Conservation (phyloP, 177 flowering plant genomes). For the Telopea speciosissima region DNA sequence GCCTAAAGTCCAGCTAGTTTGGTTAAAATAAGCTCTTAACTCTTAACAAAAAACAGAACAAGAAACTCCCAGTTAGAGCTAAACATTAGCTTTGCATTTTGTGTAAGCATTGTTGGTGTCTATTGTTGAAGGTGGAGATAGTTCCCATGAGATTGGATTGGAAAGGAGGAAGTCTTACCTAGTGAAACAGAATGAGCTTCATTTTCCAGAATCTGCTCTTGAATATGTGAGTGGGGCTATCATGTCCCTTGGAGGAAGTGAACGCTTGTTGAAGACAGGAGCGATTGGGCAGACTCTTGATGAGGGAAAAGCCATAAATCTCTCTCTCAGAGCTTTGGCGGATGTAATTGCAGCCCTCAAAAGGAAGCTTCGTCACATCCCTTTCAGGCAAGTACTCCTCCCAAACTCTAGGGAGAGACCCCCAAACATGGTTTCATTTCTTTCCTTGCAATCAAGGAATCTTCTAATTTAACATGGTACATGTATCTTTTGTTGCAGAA, state of each 20-base stretch:
- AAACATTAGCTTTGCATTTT: no score
- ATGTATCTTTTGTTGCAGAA: slow-evolving; percentile 43
- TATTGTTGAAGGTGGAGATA: no score
- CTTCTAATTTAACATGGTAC: slow-evolving; percentile 2
- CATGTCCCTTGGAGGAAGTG: slow-evolving; percentile 95
- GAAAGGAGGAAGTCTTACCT: no score
- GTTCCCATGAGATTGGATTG: no score
- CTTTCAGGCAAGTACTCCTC: slow-evolving; percentile 53
- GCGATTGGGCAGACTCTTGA: slow-evolving; percentile 78
- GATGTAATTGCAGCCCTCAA: slow-evolving; percentile 82
- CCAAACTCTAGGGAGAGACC: neutral
- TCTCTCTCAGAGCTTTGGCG: slow-evolving; percentile 83
- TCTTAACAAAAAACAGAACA: no score
- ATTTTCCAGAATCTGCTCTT: no score
- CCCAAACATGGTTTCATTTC: neutral
- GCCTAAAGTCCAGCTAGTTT: no score
- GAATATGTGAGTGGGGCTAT: no score
- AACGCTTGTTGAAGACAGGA: slow-evolving; percentile 71
- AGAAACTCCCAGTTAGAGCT: no score
- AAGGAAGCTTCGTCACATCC: slow-evolving; percentile 63
- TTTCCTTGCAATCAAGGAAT: neutral
- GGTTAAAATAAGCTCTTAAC: no score
- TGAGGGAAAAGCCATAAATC: slow-evolving; percentile 83
- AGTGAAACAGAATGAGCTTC: no score
- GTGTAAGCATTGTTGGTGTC: no score